Evolutionary conservation across 352 stramenopile species (phyloP), one percentile per base, ranked within the genome.

Genomic region (Phytophthora hibernalis): DNA sequence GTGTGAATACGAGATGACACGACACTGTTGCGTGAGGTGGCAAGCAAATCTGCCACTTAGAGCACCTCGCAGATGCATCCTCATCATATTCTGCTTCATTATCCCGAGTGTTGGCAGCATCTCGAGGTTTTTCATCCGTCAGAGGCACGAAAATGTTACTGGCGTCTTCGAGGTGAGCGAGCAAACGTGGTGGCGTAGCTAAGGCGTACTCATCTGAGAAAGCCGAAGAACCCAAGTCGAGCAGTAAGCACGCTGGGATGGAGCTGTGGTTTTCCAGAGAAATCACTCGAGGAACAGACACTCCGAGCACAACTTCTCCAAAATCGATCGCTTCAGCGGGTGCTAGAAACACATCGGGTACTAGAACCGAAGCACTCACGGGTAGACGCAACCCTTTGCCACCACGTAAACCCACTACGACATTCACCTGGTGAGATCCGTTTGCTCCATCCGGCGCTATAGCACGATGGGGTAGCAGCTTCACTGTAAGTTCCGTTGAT

Each of bases 111-210:
- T 54, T 66, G 9, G 9, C 51, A 21, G 20, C 15, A 11, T 47
- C 35, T 52, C 31, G 12, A 16, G 50, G 57, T 13, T 66, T 61
- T 9, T 69, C 57, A 2, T 69, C 57, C 0, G 57, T 74, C 8
- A 96, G 53, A 1, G 86, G 85, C 16, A 84, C 76, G 50, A 97
- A 97, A 12, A 95, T 85, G 37, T 80, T 91, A 47, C 88, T 90
- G 1, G 90, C 70, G n/a, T 96, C 87, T 50, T 96, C 85, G 0
- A 92, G 65, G 9, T 80, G 70, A 1, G 78, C 76, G 1, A 87
- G 70, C 12, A 92, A 60, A 8, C 76, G 77, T 16, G 70, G 51
- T 0, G 85, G 82, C 5, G 89, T 83, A 0, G 74, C 67, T 6
- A 97, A 54, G 0, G 82, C 48, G 47, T 97, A 97, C 54, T 97